Conservation (phyloP, 768 basidiomycete genomes). For the Pleurotus djamor region DNA sequence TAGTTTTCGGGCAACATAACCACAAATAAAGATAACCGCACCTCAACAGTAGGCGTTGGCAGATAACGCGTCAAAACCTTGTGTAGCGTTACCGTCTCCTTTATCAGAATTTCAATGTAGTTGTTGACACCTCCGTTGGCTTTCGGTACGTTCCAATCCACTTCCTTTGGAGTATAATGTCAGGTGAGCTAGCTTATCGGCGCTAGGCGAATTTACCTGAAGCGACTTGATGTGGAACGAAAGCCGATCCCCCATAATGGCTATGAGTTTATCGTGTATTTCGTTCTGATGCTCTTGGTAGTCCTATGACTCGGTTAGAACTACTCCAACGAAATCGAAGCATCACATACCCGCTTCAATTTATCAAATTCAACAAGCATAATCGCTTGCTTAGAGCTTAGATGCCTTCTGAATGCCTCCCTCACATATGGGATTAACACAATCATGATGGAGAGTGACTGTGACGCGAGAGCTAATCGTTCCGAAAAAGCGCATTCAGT, state of each 20-base stretch:
- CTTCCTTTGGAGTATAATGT: slow-evolving; percentile 39
- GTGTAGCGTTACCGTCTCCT: slow-evolving; percentile 93
- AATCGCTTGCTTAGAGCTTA: slow-evolving; percentile 92
- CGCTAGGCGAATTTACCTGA: slow-evolving; percentile 42
- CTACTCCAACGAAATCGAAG: neutral
- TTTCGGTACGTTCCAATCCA: slow-evolving; percentile 75
- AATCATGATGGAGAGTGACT: slow-evolving; percentile 92
- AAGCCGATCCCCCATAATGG: slow-evolving; percentile 97
- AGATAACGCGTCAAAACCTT: slow-evolving; percentile 95
- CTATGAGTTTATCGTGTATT: slow-evolving; percentile 95
- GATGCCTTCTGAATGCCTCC: slow-evolving; percentile 90
- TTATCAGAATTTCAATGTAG: slow-evolving; percentile 93
- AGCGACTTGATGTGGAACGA: slow-evolving; percentile 82
- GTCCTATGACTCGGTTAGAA: slow-evolving; percentile 52
- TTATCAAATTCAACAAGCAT: slow-evolving; percentile 99
- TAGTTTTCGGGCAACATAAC: neutral
- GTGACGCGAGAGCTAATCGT: slow-evolving; percentile 79
- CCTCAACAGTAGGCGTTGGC: slow-evolving; percentile 77
- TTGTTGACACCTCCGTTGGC: slow-evolving; percentile 66
- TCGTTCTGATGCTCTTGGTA: slow-evolving; percentile 99
- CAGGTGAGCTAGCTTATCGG: neutral
- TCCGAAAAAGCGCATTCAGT: neutral
- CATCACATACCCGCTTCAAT: slow-evolving; percentile 80
- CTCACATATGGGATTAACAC: slow-evolving; percentile 94
- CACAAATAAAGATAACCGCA: slow-evolving; percentile 29